Base-by-base conservation (phyloP, 495 filamentous ascomycete species). In the Aspergillus haitiensis region DNA sequence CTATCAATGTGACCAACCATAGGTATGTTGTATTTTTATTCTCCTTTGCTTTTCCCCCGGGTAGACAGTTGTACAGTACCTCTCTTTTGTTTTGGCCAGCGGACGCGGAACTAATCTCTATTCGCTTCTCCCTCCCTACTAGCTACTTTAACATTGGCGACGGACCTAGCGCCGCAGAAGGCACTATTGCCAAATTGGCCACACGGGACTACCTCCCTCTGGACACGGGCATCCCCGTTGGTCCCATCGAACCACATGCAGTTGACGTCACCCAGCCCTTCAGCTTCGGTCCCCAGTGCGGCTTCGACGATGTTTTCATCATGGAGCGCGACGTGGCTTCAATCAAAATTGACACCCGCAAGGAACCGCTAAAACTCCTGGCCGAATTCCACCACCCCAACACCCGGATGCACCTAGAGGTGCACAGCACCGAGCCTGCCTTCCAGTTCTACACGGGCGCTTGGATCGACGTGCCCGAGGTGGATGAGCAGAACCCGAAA, bases 401-500 rank as follows among this genome's bases (percentile, higher is more conserved):
- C 6, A 85, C 86, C 16, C 83, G 84, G 47, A 77, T 97, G 60
- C 86, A 95, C 66, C 84, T 97, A 18, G 89, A 96, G 64, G 86
- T 95, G 8, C 75, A 84, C 64, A 92, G 88, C 75, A 97, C 92
- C 0, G 93, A 97, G 74, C 94, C 94, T 1, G 91, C 93, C 0
- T 97, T 96, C 82, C 93, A 97, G 72, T 95, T 95, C 76, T 97
- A 97, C 75, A 95, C 91, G 0, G 94, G 92, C 47, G 88, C 90
- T 65, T 85, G 84, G 64, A 90, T 94, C 62, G 77, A 92, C 62
- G 85, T 94, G n/a, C 88, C 86, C 1, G 84, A 79, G 40, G 83
- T 88, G 11, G 85, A 81, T 12, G 87, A 85, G 32, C 21, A 50
- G 0, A 68, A 83, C 12, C 83, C 88, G 0, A 82, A 85, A 0